Evolutionary conservation across 257 asterid genomes (phyloP), one percentile per base, ranked within the genome.

Genomic region (Anisodus tanguticus): DNA sequence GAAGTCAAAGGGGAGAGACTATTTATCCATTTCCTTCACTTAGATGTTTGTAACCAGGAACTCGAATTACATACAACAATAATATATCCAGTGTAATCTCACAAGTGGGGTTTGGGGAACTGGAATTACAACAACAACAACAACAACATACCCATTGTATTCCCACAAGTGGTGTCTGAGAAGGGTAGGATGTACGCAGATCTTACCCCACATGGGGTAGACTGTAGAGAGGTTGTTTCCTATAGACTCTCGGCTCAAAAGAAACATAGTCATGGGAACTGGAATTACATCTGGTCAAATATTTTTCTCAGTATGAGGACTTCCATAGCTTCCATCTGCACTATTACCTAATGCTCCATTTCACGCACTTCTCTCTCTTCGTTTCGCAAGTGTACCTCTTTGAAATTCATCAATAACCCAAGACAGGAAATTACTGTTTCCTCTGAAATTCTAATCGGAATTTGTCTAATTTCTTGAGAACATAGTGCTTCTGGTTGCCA

Each of bases 391-490:
- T 81, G 16, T 41, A 4, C 22, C 53, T 3, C 77, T 66, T 82
- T 45, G 35, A 45, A 64, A 37, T 64, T 49, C 59, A 35, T 47
- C 16, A 16, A 62, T 49, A 81, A 1, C 63, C 37, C 60, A 13
- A 58, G 72, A 66, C 26, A 81, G 60, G 8, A 47, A 45, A 47
- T 51, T 41, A 15, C 35, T 68, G 76, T 54, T 82, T 64, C 84
- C 49, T 13, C 76, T 64, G 13, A 64, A 53, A 49, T 26, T 64
- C 51, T 69, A 49, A 67, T 64, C 0, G 5, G 35, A 35, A 7
- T 49, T 51, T 82, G 43, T 82, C 37, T 51, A 43, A 82, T 67
- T 53, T 77, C 80, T 76, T 76, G 13, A 51, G 59, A 43, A 66
- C 59, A 47, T 16, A 62, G 3, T 43, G 45, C 64, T 77, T 71